phyloP scores from a whole-genome alignment of 2,329 filamentous ascomycete species.

The Aspergillus ustus region DNA sequence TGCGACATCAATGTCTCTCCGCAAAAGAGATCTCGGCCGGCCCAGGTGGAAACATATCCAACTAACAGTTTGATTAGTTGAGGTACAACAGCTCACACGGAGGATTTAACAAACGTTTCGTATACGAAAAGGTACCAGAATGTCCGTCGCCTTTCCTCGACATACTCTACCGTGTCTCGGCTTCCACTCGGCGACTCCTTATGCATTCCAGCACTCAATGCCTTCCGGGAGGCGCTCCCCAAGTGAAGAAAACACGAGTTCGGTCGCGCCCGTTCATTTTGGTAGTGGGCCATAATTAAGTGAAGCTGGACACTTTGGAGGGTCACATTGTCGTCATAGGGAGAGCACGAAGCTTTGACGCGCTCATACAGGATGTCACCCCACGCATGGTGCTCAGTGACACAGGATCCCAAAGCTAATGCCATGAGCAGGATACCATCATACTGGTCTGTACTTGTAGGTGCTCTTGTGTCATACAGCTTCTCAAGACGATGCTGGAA shows the following conservation, averaged over 20 bases:
- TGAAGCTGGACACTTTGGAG: slow-evolving; percentile 50
- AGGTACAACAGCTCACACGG: too few species aligned
- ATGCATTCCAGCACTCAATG: slow-evolving; percentile 50
- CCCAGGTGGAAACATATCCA: slow-evolving; percentile 52
- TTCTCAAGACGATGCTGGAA: slow-evolving; percentile 42
- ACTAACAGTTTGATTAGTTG: slow-evolving; percentile 26
- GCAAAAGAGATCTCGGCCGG: slow-evolving; percentile 46
- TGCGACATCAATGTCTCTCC: slow-evolving; percentile 44
- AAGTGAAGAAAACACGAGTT: slow-evolving; percentile 50
- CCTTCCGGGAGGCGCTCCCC: slow-evolving; percentile 49
- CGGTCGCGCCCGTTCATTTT: slow-evolving; percentile 50
- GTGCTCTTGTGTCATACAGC: slow-evolving; percentile 38
- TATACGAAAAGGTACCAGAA: slow-evolving; percentile 50
- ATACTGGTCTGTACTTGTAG: slow-evolving; percentile 40
- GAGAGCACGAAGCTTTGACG: slow-evolving; percentile 44
- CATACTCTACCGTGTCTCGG: slow-evolving; percentile 37
- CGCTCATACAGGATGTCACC: slow-evolving; percentile 50
- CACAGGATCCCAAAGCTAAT: slow-evolving; percentile 45
- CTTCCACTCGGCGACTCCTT: slow-evolving; percentile 44
- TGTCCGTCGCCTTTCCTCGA: slow-evolving; percentile 44
- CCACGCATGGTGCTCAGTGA: slow-evolving; percentile 45
- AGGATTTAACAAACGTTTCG: slow-evolving; percentile 43
- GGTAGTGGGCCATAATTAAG: slow-evolving; percentile 51
- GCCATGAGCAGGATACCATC: slow-evolving; percentile 46
- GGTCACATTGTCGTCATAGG: slow-evolving; percentile 51